phyloP scores from a whole-genome alignment of 2,329 filamentous ascomycete genomes.

The Dactylellina haptotyla region DNA sequence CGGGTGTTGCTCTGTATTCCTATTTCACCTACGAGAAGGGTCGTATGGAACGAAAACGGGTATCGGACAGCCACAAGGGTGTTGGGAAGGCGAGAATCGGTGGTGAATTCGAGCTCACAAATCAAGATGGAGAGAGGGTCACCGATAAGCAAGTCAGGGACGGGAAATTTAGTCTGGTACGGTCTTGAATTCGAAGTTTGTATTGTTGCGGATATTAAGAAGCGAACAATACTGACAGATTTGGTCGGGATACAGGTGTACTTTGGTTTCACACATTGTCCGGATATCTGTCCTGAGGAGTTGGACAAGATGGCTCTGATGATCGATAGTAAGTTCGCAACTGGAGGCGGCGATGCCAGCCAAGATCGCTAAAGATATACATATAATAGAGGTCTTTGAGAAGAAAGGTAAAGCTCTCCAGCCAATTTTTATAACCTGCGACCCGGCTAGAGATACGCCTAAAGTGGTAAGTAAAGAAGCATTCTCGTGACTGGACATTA shows the following conservation, averaged over 20 bases:
- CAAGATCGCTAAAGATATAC: no score
- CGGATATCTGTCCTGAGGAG: constrained; percentile 98
- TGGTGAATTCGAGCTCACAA: constrained; percentile 81
- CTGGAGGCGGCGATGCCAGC: no score
- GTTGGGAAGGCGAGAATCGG: constrained; percentile 93
- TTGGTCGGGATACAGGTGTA: constrained; percentile 76
- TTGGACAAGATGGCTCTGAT: constrained; percentile 99
- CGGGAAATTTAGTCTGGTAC: constrained; percentile 79
- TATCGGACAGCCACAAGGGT: constrained; percentile 92
- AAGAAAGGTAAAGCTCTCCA: constrained; percentile 64
- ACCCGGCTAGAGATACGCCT: constrained; percentile 89
- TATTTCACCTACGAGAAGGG: constrained; percentile 96
- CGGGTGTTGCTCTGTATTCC: constrained; percentile 79
- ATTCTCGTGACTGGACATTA: neutral
- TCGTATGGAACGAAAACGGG: constrained; percentile 85
- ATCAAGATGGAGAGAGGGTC: constrained; percentile 82
- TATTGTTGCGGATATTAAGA: neutral
- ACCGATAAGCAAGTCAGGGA: constrained; percentile 79
- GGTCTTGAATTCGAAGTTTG: neutral
- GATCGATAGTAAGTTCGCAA: constrained; percentile 70
- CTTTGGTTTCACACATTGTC: constrained; percentile 98
- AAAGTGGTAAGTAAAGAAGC: constrained; percentile 70
- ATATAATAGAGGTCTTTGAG: constrained; percentile 57
- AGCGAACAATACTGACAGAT: constrained; percentile 9
- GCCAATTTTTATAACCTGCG: constrained; percentile 93